phyloP scores from a whole-genome alignment of 2,329 filamentous ascomycete genomes.

The Cercospora berteroae region DNA sequence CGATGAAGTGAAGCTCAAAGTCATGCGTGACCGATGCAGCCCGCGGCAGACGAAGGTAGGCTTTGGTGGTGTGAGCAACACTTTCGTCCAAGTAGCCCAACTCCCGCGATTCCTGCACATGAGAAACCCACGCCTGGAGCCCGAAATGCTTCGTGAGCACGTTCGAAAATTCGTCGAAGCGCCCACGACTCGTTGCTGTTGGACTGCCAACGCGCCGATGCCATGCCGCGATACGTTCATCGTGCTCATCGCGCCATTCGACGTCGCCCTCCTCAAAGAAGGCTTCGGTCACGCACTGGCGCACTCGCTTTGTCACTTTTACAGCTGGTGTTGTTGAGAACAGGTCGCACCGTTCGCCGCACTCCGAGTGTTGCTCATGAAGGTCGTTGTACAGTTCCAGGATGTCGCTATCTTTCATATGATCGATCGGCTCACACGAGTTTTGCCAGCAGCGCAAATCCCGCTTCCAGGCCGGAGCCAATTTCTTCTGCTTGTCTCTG shows the following conservation, averaged over 20 bases:
- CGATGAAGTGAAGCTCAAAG: neutral
- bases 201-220: neutral
- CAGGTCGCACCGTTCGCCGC: no score
- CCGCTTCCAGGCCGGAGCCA: neutral
- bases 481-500: neutral
- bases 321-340: neutral
- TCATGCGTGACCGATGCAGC: neutral
- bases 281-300: neutral
- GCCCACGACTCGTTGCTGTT: neutral
- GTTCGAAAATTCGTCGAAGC: neutral
- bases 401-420: neutral
- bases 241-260: neutral
- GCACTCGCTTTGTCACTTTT: neutral
- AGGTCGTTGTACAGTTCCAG: neutral
- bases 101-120: neutral
- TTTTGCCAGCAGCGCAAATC: slow-evolving; percentile 8
- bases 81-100: neutral
- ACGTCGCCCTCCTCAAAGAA: neutral
- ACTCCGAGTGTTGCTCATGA: neutral
- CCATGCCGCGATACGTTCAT: neutral
- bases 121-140: slow-evolving; percentile 2
- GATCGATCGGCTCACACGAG: neutral
- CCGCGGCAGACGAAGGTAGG: neutral
- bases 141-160: slow-evolving; percentile 14
- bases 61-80: neutral